Evolutionary conservation across 2,329 filamentous ascomycete genomes (phyloP).

Genomic region (Cladorrhinum sp.): DNA sequence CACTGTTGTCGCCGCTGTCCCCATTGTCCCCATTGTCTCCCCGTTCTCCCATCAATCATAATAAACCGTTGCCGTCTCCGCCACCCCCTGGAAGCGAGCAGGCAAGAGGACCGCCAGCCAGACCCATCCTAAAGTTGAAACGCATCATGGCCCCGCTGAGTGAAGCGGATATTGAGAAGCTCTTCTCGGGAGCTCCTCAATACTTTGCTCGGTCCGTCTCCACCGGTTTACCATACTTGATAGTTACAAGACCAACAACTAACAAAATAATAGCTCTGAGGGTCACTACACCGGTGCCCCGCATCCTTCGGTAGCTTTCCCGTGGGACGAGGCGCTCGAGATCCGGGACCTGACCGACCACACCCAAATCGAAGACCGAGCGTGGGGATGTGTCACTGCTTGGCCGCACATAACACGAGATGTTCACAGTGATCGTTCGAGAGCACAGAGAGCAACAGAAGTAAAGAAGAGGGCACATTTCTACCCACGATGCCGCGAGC

Average conservation of each 20-base stretch:
- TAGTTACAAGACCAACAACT: too few relatives aligned
- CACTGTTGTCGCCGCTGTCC: conserved; percentile 17
- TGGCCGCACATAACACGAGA: conserved; percentile 59
- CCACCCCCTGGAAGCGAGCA: conserved; percentile 44
- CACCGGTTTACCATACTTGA: too few relatives aligned
- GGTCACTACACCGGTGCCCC: conserved; percentile 58
- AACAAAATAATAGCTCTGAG: too few relatives aligned
- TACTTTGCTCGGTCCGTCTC: conserved; percentile 62
- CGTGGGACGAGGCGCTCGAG: conserved; percentile 61
- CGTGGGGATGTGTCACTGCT: conserved; percentile 61
- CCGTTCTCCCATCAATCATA: conserved; percentile 44
- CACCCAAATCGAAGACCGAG: conserved; percentile 59
- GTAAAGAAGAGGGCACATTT: conserved; percentile 54
- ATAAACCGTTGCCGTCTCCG: conserved; percentile 57
- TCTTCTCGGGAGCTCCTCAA: conserved; percentile 74
- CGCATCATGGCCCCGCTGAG: conserved; percentile 59
- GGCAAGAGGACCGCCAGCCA: conserved; percentile 38
- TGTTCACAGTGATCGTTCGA: conserved; percentile 44
- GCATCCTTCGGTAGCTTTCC: conserved; percentile 63
- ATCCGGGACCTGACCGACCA: conserved; percentile 65
- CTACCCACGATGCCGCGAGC: conserved; percentile 56
- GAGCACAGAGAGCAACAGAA: conserved; percentile 40
- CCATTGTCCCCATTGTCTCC: conserved; percentile 29
- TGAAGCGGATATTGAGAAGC: conserved; percentile 60
- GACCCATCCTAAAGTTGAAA: conserved; percentile 49